A percentile compares a stretch with the other conserved stretches of the same genome.
Evolutionary conservation across 257 asterid species (phyloP).

Genomic region (Solanum clarkiae): DNA sequence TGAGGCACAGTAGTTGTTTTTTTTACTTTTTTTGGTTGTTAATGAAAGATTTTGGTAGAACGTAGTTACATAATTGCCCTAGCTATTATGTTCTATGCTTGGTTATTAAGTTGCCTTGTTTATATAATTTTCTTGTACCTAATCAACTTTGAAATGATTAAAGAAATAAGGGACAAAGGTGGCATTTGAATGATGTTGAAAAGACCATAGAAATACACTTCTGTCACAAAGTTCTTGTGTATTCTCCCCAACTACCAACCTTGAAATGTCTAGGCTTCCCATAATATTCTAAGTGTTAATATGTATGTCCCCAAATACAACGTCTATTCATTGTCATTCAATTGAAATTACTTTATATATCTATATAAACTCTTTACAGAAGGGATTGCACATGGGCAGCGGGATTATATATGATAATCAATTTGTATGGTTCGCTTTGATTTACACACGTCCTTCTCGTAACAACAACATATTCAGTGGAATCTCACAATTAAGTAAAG

Average conservation of each 20-base stretch:
- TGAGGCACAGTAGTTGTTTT: not conserved
- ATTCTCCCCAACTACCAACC: slow-evolving; percentile 44
- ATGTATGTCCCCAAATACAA: slow-evolving; percentile 23
- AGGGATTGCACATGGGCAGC: slow-evolving; percentile 41
- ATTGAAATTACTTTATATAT: slow-evolving; percentile 14
- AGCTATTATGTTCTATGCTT: not conserved
- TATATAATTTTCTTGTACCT: not conserved
- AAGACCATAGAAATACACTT: slow-evolving; percentile 5
- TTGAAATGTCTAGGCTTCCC: slow-evolving; percentile 9
- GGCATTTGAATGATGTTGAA: slow-evolving; percentile 1
- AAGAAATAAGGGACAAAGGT: not conserved
- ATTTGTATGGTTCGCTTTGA: not conserved
- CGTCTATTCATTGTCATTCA: slow-evolving; percentile 39
- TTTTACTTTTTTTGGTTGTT: not conserved
- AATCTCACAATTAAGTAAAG: no score
- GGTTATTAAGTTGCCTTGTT: not conserved
- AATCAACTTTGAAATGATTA: not conserved
- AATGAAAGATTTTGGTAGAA: not conserved
- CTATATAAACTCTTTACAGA: slow-evolving; percentile 42
- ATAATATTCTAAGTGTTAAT: not conserved
- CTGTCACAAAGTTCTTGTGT: not conserved
- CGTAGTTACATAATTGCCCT: not conserved
- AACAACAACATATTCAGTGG: no score
- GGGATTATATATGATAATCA: not conserved
- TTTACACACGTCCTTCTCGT: not conserved